Evolutionary conservation across 2,329 filamentous ascomycete genomes (phyloP), one percentile per base, ranked within the genome.

Genomic region (Thielaviopsis musarum): DNA sequence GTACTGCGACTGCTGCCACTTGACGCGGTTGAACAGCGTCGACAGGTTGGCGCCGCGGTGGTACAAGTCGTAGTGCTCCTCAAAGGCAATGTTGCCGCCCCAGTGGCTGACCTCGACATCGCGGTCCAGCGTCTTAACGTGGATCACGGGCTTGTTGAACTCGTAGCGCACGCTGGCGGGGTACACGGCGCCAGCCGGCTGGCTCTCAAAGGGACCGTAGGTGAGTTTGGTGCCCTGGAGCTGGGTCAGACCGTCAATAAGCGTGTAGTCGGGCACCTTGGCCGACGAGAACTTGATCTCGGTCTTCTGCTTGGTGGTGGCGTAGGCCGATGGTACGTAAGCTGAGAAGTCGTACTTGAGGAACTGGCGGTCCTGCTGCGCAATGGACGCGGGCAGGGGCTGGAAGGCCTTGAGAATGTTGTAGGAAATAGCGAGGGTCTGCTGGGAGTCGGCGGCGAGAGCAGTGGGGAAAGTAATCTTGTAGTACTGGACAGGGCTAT

Each of bases 31-130:
- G 74, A 93, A 91, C 41, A 85, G 81, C 61, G 77, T 76, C 38
- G 80, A 78, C 56, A 91, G 77, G 70, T 87, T 85, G 56, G 93
- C 94, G 64, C 87, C 93, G 64, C 86, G 83, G 76, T 98, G 91
- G 67, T 82, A 81, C 65, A 97, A 78, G 71, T 85, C 88, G 73
- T 95, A 96, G 61, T 88, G 83, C 74, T 98, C 93, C 74, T 98
- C 93, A 56, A 91, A 89, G 1, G 93, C 93, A 58, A 97, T 73
- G 69, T 98, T 98, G 63, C 93, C 93, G 65, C 93, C 93, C 93
- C 93, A 98, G 72, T 97, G 93, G 69, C 88, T 95, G 66, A 98
- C 85, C 71, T 98, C 93, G 63, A 98, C 75, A 67, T 97, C 91
- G 62, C 93, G 85, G 73, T 97, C 88, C 62, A 98, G 77, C 17